Conservation (phyloP, 306 rosid species). For the Heteromeles arbutifolia region DNA sequence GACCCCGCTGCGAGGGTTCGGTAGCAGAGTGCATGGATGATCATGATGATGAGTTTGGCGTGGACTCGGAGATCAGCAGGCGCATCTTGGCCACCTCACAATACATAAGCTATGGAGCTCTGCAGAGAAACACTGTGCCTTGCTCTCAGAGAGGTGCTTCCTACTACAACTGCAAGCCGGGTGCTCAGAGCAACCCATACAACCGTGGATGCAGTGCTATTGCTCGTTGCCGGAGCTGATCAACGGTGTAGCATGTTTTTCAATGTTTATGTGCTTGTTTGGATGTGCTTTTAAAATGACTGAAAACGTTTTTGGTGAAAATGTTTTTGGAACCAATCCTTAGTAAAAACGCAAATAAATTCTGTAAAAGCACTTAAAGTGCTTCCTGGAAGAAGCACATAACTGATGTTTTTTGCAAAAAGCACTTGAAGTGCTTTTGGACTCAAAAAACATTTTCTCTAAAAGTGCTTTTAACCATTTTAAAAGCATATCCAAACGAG, state of each 20-base stretch:
- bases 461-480: too few relatives aligned
- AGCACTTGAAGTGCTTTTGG: too few relatives aligned
- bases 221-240: slow-evolving; percentile 65
- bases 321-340: too few relatives aligned
- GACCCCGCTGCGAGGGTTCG: slow-evolving; percentile 47
- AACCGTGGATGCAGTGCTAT: slow-evolving; percentile 65
- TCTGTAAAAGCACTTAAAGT: too few relatives aligned
- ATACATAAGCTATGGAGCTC: slow-evolving; percentile 69
- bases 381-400: too few relatives aligned
- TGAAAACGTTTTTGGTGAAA: too few relatives aligned
- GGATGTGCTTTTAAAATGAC: too few relatives aligned
- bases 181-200: slow-evolving; percentile 70
- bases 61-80: slow-evolving; percentile 50
- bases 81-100: slow-evolving; percentile 67
- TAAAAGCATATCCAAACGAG: too few relatives aligned
- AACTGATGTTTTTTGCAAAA: too few relatives aligned
- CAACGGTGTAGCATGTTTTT: background rate
- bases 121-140: slow-evolving; percentile 69
- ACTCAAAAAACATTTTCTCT: too few relatives aligned
- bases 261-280: too few relatives aligned
- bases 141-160: slow-evolving; percentile 75
- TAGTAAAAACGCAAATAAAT: too few relatives aligned
- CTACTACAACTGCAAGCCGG: slow-evolving; percentile 69
- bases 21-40: slow-evolving; percentile 56
- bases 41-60: slow-evolving; percentile 38